Conservation (phyloP, 2,329 filamentous ascomycete genomes). For the Nigrospora sphaerica region DNA sequence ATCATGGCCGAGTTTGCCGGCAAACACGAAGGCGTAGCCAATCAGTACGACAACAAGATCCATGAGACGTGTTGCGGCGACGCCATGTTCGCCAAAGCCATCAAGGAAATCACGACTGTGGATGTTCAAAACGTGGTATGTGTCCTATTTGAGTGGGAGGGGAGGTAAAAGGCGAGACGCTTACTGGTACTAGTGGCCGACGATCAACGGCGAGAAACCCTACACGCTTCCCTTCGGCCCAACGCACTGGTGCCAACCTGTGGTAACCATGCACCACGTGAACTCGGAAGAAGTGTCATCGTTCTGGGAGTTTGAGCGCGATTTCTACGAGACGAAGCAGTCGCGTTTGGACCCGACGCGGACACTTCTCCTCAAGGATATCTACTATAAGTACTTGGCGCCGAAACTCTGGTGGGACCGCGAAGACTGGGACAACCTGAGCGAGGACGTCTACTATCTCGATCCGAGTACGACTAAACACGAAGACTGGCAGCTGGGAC, state of each 20-base stretch:
- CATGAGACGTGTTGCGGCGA: slow-evolving; percentile 43
- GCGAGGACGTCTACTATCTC: slow-evolving; percentile 36
- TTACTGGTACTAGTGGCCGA: slow-evolving; percentile 33
- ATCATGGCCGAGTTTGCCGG: slow-evolving; percentile 41
- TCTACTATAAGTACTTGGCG: slow-evolving; percentile 39
- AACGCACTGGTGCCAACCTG: slow-evolving; percentile 47
- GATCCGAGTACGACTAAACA: slow-evolving; percentile 20
- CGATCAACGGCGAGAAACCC: slow-evolving; percentile 49
- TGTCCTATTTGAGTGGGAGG: slow-evolving; percentile 10
- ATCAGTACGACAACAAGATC: slow-evolving; percentile 35
- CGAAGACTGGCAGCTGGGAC: slow-evolving; percentile 21
- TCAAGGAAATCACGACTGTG: slow-evolving; percentile 36
- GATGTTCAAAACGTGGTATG: slow-evolving; percentile 33
- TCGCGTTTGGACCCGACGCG: slow-evolving; percentile 8
- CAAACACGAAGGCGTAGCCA: slow-evolving; percentile 33
- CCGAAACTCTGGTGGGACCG: slow-evolving; percentile 28
- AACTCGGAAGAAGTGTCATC: slow-evolving; percentile 40
- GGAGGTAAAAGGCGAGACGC: slow-evolving; percentile 4
- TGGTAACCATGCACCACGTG: slow-evolving; percentile 50
- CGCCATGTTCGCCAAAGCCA: slow-evolving; percentile 36
- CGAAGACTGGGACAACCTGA: slow-evolving; percentile 47
- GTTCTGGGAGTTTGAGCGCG: slow-evolving; percentile 44
- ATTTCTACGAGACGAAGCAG: slow-evolving; percentile 19
- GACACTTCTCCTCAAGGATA: slow-evolving; percentile 36
- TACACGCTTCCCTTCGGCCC: slow-evolving; percentile 37